These are phyloP conservation scores for Furcasterigmium sp. DNA, from an alignment of 2,329 filamentous ascomycete genomes.

Conservation along the genomic window DNA sequence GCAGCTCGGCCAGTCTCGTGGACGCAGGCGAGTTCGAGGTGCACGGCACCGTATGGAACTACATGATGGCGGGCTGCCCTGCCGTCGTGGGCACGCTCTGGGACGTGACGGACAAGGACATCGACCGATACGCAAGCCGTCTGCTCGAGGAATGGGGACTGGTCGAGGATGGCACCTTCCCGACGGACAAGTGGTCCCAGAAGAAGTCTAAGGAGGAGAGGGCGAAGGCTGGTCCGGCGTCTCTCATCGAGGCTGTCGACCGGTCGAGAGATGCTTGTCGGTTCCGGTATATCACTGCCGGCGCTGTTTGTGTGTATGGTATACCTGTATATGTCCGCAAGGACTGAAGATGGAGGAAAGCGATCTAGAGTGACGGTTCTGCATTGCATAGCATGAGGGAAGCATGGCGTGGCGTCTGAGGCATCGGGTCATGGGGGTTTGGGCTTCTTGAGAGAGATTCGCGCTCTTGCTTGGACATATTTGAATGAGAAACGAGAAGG, in stretches of 20 bases:
- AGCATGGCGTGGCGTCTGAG: too few species aligned
- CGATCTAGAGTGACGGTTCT: too few species aligned
- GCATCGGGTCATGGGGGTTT: too few species aligned
- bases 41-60: conserved; percentile 86
- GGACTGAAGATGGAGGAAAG: too few species aligned
- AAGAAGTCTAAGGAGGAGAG: conserved; percentile 18
- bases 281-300: conserved; percentile 87
- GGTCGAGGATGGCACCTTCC: conserved; percentile 41
- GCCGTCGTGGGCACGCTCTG: conserved; percentile 90
- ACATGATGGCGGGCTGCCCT: conserved; percentile 81
- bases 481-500: conserved; percentile 7
- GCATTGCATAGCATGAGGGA: too few species aligned
- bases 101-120: conserved; percentile 97
- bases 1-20: conserved; percentile 75
- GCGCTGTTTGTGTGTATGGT: conserved; percentile 90
- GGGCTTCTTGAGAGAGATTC: too few species aligned
- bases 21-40: conserved; percentile 85
- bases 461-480: too few species aligned
- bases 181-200: conserved; percentile 9
- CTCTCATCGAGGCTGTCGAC: conserved; percentile 76
- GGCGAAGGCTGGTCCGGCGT: conserved; percentile 33
- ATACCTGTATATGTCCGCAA: conserved; percentile 76
- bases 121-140: conserved; percentile 81
- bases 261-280: conserved; percentile 73
- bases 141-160: conserved; percentile 86